These are phyloP conservation scores for Papiliotrema terrestris DNA, from an alignment of 1,284 basidiomycete genomes.

Conservation along the genomic window DNA sequence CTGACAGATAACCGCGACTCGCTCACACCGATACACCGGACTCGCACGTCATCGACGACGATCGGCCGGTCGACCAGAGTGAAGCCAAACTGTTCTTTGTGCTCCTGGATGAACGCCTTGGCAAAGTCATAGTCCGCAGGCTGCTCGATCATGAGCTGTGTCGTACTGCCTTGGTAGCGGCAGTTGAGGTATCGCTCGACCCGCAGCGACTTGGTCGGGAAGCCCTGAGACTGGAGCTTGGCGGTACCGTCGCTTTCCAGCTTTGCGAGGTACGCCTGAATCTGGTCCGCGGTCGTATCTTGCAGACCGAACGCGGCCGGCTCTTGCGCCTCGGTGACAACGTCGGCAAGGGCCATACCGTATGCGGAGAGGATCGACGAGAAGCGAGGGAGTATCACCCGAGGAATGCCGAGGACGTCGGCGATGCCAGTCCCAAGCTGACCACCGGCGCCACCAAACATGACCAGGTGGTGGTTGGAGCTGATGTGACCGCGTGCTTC, in stretches of 20 bases:
- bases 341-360: conserved; percentile 78
- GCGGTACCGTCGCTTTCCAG: conserved; percentile 58
- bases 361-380: conserved; percentile 86
- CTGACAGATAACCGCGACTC: conserved; percentile 18
- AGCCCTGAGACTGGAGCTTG: conserved; percentile 68
- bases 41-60: conserved; percentile 1
- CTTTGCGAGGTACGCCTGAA: conserved; percentile 26
- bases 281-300: conserved; percentile 7
- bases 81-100: conserved; percentile 88
- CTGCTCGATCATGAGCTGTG: conserved; percentile 71
- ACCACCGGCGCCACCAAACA: conserved; percentile 90
- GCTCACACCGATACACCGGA: conserved; percentile 23
- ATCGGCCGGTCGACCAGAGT: conserved; percentile 44
- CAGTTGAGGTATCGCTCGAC: conserved; percentile 84
- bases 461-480: conserved; percentile 74
- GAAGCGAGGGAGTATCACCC: conserved; percentile 78
- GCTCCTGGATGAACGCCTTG: conserved; percentile 68
- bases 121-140: conserved; percentile 69
- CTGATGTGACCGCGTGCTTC: conserved; percentile 85
- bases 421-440: conserved; percentile 88
- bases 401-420: conserved; percentile 65
- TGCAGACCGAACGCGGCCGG: conserved; percentile 5
- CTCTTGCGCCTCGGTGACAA: conserved; percentile 5
- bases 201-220: conserved; percentile 66
- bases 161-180: conserved; percentile 79